Evolutionary conservation across 352 stramenopile genomes (phyloP).

Genomic region (Phytophthora melonis): DNA sequence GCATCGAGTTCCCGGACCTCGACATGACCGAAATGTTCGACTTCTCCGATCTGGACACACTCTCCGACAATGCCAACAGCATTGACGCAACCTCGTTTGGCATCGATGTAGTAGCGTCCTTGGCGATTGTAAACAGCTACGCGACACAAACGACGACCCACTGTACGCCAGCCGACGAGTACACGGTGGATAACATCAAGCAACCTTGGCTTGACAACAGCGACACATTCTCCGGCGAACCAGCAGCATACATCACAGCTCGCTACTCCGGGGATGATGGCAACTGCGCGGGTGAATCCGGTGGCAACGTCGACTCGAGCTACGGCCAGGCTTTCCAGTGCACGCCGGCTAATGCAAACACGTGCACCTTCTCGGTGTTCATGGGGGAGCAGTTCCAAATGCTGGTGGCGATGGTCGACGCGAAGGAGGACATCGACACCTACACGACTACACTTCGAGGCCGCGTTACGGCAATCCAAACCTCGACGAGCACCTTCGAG

Average conservation of each 20-base stretch:
- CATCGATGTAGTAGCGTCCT: constrained; percentile 22
- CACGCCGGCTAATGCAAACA: neutral
- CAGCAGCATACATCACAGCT: constrained; percentile 6
- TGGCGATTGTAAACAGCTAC: constrained; percentile 36
- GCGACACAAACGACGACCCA: constrained; percentile 22
- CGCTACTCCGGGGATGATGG: neutral
- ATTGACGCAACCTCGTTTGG: constrained; percentile 40
- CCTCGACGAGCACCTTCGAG: constrained; percentile 52
- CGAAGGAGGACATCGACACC: constrained; percentile 22
- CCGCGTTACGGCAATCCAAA: constrained; percentile 46
- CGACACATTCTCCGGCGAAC: neutral
- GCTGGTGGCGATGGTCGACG: constrained; percentile 12
- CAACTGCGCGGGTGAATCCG: neutral
- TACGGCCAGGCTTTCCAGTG: constrained; percentile 4
- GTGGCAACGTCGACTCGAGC: neutral
- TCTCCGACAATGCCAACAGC: constrained; percentile 33
- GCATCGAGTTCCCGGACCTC: constrained; percentile 58
- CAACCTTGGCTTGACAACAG: constrained; percentile 44
- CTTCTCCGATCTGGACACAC: constrained; percentile 56
- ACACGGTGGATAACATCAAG: constrained; percentile 40
- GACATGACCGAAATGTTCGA: constrained; percentile 48
- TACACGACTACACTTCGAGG: constrained; percentile 5
- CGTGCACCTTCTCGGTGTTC: constrained; percentile 23
- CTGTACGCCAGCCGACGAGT: constrained; percentile 19
- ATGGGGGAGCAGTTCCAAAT: constrained; percentile 19